Base-by-base conservation (phyloP, 2,329 filamentous ascomycete species). In the Endothia cerciana region DNA sequence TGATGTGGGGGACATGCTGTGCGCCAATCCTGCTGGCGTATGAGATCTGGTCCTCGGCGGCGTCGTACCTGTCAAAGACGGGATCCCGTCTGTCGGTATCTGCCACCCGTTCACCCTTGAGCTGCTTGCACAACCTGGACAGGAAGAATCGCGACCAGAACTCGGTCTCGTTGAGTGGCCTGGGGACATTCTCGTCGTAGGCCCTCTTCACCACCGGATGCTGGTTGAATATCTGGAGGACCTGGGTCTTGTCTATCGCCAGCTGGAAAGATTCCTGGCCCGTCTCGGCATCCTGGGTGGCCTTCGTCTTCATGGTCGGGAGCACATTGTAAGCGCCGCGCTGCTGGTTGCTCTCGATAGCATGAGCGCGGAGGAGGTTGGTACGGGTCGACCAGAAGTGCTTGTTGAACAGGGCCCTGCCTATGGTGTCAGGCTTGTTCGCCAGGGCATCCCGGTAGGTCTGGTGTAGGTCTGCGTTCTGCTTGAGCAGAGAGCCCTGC, bases 101-200 rank as follows among this genome's bases (percentile, higher is more conserved):
- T 0, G 87, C 87, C 55, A 97, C 88, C 62, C 92, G 91, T 78
- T 98, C 93, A 45, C 96, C 95, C 65, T 94, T 92, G 64, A 99
- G 81, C 74, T 93, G 94, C 79, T 97, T 97, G 70, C 93, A 93
- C 10, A 99, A 81, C 65, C 91, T 87, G 77, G 93, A 97, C 68
- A 94, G 87, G 76, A 99, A 98, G 79, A 99, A 99, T 17, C 92
- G 87, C 6, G 91, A 91, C 94, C 94, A 99, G 75, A 99, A 99
- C 60, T 92, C 88, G 64, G 84, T 83, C 73, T 97, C 92, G 33
- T 85, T 88, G 47, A 96, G 78, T 8, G 49, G 49, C 67, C 91
- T 91, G 5, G 92, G 93, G 0, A 97, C 93, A 70, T 94, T 93
- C 74, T 97, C 94, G 74, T 98, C 93, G 77, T 97, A 98, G 7